Evolutionary conservation across 768 basidiomycete genomes (phyloP), one percentile per base, ranked within the genome.

Genomic region (Mycena vulgaris): DNA sequence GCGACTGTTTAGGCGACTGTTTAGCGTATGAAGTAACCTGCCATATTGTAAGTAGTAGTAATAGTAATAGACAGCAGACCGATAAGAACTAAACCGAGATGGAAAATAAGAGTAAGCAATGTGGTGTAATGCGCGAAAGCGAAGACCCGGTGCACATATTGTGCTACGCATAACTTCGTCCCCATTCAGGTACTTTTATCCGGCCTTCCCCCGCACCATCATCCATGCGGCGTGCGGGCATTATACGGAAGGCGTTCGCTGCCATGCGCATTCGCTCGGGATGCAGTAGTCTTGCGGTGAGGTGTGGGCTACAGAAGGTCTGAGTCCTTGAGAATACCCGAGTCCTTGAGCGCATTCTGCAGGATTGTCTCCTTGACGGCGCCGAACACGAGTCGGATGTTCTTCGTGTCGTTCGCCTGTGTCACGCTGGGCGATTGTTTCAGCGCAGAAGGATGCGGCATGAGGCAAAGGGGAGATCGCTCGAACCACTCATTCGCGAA

Each of bases 391-490:
- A 93, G 81, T 45, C 85, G 80, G 69, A 93, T 91, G 77, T 93
- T 94, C 3, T 86, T 87, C 19, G 93, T 94, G 77, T 94, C 93
- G 23, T 92, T 94, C 28, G 93, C 93, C 78, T 93, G 92, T 5
- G 92, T 93, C 58, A 93, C 78, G 84, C 90, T 91, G 65, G 45
- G 39, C 5, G 67, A 30, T 37, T 37, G 35, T 37, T 6, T 37
- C 35, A 37, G 14, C 35, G 35, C 35, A 37, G 35, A 37, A 37
- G 35, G 35, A 14, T 7, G 35, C n/a, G 35, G 14, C 6, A 14
- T 6, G 35, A 37, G 35, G 14, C 8, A 14, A 37, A 37, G 35
- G 35, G 8, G 35, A 14, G 14, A 37, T 37, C 8, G 35, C 35
- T n/a, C n/a, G n/a, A n/a, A n/a, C n/a, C n/a, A n/a, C n/a, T n/a